Base-by-base conservation (phyloP, 257 asterid species). In the Capsicum chinense region DNA sequence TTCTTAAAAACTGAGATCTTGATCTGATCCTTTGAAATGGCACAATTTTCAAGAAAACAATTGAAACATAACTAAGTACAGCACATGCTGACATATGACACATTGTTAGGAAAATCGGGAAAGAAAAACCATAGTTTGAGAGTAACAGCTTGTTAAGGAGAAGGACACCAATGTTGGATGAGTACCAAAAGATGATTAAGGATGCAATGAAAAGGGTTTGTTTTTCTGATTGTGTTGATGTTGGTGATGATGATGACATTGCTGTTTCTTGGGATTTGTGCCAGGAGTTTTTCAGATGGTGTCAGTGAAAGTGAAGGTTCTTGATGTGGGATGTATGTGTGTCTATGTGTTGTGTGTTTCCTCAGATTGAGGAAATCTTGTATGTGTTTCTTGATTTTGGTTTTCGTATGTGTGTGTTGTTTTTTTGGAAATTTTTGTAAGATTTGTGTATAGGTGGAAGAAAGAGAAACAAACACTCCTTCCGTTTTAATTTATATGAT, bases 21-120 rank as follows among this genome's bases (percentile, higher is more conserved):
- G 90, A 88, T 80, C 80, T 84, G 35, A 88, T 67, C 9, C 88
- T 86, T 70, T 88, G 90, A 74, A 88, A 54, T 17, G 90, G 90
- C 7, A 88, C 90, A 39, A 88, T 76, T 71, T 88, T 88, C 64
- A 88, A 67, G 87, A 88, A 88, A 12, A 73, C 86, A 79, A 88
- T 88, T 6, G 90, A 88, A 21, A 88, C 79, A 50, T 88, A 88
- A 67, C 90, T 88, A 9, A 88, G 69, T 70, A 86, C 57, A 50
- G 88, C 83, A 56, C 90, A 88, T 21, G 90, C 90, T 14, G 87
- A 85, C 90, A 88, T 88, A 73, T 88, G 90, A 52, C 90, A 88
- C 87, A 86, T 88, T 54, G 90, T 88, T n/a, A 88, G 56, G 85
- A 88, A 88, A 17, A 88, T 86, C 39, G 90, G 90, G 70, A 83